Evolutionary conservation across 139 green algal species (phyloP).

Genomic region (Chlorella sp.): DNA sequence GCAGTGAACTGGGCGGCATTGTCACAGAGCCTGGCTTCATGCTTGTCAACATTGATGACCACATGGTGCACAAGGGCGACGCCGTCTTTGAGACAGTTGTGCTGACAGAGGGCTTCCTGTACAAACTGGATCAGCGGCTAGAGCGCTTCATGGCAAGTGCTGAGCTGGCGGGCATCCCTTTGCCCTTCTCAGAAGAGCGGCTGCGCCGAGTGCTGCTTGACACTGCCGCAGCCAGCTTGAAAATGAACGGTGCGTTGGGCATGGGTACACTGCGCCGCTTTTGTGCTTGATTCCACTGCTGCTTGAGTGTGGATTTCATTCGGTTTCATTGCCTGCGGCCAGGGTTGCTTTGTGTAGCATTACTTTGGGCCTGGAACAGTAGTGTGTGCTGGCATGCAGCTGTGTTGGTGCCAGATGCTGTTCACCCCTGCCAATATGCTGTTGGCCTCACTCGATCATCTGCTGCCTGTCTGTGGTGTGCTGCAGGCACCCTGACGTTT

Average conservation of each 20-base stretch:
- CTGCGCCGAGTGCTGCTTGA: constrained; percentile 66
- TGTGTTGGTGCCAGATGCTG: too few species aligned
- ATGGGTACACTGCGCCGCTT: constrained; percentile 1
- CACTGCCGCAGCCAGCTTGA: constrained; percentile 60
- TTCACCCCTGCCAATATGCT: too few species aligned
- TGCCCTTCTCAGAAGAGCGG: constrained; percentile 38
- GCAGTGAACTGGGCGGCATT: constrained; percentile 71
- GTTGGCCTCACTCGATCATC: neutral
- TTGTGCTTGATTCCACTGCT: too few species aligned
- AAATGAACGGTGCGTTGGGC: constrained; percentile 52
- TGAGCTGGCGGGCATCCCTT: constrained; percentile 38
- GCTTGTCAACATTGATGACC: constrained; percentile 79
- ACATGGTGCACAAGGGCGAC: constrained; percentile 81
- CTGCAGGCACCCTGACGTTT: neutral
- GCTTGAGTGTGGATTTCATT: too few species aligned
- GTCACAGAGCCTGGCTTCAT: constrained; percentile 70
- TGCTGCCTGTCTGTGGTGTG: neutral
- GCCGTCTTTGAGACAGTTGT: constrained; percentile 75
- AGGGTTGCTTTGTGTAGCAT: neutral
- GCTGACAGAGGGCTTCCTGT: constrained; percentile 65
- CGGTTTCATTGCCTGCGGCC: neutral
- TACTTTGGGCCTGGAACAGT: too few species aligned
- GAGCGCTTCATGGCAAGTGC: constrained; percentile 44
- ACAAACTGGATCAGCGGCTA: constrained; percentile 70
- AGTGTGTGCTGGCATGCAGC: too few species aligned